Conservation (phyloP, 768 basidiomycete genomes). For the Gloeopeniophorella convolvens region DNA sequence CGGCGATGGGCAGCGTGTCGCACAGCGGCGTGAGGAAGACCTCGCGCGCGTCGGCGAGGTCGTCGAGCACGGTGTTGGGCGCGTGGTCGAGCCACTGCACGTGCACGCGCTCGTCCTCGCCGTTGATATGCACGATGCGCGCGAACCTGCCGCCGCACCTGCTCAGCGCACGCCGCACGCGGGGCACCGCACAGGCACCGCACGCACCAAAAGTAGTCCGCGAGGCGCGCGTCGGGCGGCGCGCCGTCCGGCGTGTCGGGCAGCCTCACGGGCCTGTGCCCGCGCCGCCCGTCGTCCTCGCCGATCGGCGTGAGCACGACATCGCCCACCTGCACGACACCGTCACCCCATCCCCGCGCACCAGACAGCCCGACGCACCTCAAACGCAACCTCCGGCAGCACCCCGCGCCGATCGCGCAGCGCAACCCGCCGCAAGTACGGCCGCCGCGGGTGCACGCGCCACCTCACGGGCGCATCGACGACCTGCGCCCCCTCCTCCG, state of each 20-base stretch:
- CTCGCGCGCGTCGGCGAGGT: slow-evolving; percentile 58
- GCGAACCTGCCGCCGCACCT: slow-evolving; percentile 49
- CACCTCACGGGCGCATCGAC: slow-evolving; percentile 7
- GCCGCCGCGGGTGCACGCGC: slow-evolving; percentile 12
- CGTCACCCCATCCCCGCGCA: background rate
- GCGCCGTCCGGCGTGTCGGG: slow-evolving; percentile 32
- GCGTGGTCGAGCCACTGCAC: slow-evolving; percentile 74
- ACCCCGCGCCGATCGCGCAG: slow-evolving; percentile 1
- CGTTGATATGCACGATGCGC: slow-evolving; percentile 48
- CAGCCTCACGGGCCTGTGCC: slow-evolving; percentile 30
- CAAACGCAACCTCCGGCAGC: slow-evolving; percentile 1
- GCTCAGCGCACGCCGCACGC: background rate
- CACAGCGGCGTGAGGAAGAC: slow-evolving; percentile 58
- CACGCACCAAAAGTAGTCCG: slow-evolving; percentile 59
- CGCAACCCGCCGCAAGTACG: slow-evolving; percentile 10
- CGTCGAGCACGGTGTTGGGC: slow-evolving; percentile 50
- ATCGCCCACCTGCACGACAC: slow-evolving; percentile 51
- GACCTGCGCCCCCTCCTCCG: slow-evolving; percentile 6
- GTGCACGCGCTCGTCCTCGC: slow-evolving; percentile 42
- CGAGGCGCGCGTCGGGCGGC: slow-evolving; percentile 36
- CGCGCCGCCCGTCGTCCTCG: slow-evolving; percentile 24
- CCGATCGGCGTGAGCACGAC: slow-evolving; percentile 47
- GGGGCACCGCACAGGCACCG: background rate
- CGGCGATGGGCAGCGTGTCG: slow-evolving; percentile 32
- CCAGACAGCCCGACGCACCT: slow-evolving; percentile 20